Base-by-base conservation (phyloP, 2,329 filamentous ascomycete species). In the Sporothrix protearum region DNA sequence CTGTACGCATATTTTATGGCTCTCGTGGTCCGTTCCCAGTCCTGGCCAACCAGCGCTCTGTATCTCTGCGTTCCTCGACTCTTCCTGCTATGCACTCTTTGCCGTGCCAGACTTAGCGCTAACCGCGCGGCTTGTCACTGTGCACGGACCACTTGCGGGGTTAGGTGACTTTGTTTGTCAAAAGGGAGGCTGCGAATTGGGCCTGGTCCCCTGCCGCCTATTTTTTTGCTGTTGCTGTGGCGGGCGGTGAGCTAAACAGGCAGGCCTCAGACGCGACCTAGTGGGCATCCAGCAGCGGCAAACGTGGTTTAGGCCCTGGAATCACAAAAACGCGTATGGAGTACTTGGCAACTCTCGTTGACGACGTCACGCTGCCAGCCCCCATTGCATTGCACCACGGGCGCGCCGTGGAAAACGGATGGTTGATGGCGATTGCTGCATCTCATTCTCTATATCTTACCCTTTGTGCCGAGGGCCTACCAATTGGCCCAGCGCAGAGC, bases 81-180 rank as follows among this genome's bases (percentile, higher is more conserved):
- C 25, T 33, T 28, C 28, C 59, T n/a, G 42, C 33, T 53, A 25
- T 53, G 2, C 45, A 10, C 47, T 25, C n/a, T 8, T 45, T 57
- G 14, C 45, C 64, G n/a, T 69, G 51, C 33, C 68, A 61, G 39
- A 30, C 39, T 69, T 69, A 45, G 68, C 71, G 71, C 71, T 36
- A 72, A 66, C 22, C 71, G 57, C 67, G 71, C 71, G 71, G 67
- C 71, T 67, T 64, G 57, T 45, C 42, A 51, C n/a, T 12, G 53
- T 51, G 55, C 64, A 69, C 70, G 64, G 67, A 39, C 68, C 57
- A 55, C 19, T 64, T n/a, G 71, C 71, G 71, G 67, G 71, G 71
- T 67, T 70, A 66, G 49, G 49, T 67, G 51, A 33, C 33, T 25
- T 19, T 71, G 19, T 8, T 28, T 28, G 22, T 1, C 36, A 63